phyloP scores from a whole-genome alignment of 2,329 filamentous ascomycete species.

The Exophiala bonariae region DNA sequence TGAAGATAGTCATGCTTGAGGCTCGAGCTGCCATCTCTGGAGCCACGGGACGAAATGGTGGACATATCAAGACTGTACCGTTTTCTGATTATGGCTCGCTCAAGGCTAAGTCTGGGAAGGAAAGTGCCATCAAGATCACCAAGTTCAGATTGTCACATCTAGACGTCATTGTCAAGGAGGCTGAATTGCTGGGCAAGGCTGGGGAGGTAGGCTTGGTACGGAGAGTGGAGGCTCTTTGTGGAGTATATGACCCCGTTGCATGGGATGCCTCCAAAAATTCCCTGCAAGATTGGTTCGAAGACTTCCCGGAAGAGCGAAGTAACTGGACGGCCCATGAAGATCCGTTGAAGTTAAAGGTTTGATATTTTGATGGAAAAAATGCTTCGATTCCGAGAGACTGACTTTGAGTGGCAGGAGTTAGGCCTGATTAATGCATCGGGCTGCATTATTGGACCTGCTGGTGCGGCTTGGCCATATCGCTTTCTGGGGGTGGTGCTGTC shows the following conservation, averaged over 20 bases:
- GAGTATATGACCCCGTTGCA: constrained; percentile 13
- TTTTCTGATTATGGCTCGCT: constrained; percentile 19
- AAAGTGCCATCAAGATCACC: constrained; percentile 31
- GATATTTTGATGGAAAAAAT: constrained; percentile 6
- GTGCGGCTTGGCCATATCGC: constrained; percentile 39
- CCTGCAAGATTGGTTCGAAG: constrained; percentile 16
- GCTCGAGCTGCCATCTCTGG: constrained; percentile 38
- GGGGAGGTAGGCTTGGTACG: constrained; percentile 23
- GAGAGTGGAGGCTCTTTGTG: constrained; percentile 18
- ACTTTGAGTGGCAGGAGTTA: neutral
- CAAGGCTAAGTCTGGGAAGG: constrained; percentile 16
- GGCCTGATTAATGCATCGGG: constrained; percentile 16
- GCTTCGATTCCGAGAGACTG: neutral
- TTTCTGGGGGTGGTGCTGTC: constrained; percentile 33
- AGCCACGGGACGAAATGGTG: constrained; percentile 40
- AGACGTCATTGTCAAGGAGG: constrained; percentile 21
- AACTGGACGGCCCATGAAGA: constrained; percentile 16
- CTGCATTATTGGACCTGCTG: constrained; percentile 28
- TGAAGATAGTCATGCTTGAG: constrained; percentile 36
- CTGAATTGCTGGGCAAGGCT: constrained; percentile 18
- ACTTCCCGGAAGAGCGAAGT: constrained; percentile 21
- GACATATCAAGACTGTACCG: constrained; percentile 31
- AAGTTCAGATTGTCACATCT: constrained; percentile 25
- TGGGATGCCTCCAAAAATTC: constrained; percentile 21
- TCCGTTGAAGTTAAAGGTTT: constrained; percentile 23